A percentile compares a stretch with the other conserved stretches of the same genome.
Evolutionary conservation across 495 filamentous ascomycete genomes (phyloP).

Genomic region (Hamigera avellanea): DNA sequence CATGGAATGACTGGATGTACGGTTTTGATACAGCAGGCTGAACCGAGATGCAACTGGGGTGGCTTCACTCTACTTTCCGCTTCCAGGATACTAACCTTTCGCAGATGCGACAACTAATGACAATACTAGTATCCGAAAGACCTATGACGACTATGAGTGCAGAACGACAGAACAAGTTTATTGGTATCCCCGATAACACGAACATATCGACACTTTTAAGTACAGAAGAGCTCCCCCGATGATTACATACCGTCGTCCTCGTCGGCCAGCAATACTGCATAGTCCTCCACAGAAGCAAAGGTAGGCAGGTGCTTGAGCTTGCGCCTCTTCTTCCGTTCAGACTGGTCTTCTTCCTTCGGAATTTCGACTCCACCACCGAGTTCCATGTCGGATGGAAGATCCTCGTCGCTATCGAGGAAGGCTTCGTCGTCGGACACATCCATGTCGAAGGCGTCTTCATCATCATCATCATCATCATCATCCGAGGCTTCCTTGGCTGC

Average conservation of each 20-base stretch:
- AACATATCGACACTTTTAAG: neutral
- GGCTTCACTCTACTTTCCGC: too few species aligned
- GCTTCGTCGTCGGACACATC: conserved; percentile 41
- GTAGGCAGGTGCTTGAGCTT: conserved; percentile 82
- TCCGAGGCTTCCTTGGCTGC: conserved; percentile 28
- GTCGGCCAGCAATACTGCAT: conserved; percentile 70
- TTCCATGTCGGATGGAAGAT: conserved; percentile 42
- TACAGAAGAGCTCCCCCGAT: conserved; percentile 2
- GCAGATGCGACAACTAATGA: too few species aligned
- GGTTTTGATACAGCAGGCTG: too few species aligned
- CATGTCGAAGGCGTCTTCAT: conserved; percentile 37
- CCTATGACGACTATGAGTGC: too few species aligned
- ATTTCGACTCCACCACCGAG: conserved; percentile 22
- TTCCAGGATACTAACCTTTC: too few species aligned
- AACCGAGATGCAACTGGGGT: too few species aligned
- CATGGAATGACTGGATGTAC: too few species aligned
- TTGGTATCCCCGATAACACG: too few species aligned
- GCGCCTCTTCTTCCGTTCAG: conserved; percentile 57
- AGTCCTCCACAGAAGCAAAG: conserved; percentile 89
- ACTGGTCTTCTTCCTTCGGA: conserved; percentile 30
- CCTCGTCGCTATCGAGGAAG: conserved; percentile 41
- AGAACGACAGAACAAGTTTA: too few species aligned
- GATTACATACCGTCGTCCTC: conserved; percentile 52
- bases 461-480: conserved; percentile 33
- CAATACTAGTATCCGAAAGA: too few species aligned